Base-by-base conservation (phyloP, 2,329 filamentous ascomycete genomes). In the Sporothrix brunneoviolacea region DNA sequence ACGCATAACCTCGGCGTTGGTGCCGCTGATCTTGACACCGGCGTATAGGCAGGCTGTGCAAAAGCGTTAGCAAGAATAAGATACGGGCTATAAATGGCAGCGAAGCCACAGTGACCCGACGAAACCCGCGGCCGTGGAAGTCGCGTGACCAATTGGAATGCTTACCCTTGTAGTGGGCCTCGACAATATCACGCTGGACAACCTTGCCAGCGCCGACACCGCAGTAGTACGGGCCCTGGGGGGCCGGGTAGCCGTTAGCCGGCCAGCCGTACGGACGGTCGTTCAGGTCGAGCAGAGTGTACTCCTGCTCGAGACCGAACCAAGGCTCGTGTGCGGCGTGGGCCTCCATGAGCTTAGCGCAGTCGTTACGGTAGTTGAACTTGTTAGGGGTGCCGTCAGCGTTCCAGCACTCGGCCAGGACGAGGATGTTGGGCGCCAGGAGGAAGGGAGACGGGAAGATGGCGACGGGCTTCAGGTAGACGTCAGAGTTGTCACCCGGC, bases 261-360 rank as follows among this genome's bases (percentile, higher is more conserved):
- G 86, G 86, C 88, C 89, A 94, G 74, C 93, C 93, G 65, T 90
- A 96, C 50, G 93, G 93, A 73, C 89, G 86, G 70, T 90, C 87
- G 61, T 84, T 81, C 60, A 83, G 73, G 65, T 91, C 91, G 61
- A 97, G 85, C 40, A 94, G 84, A 54, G 89, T 97, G 80, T 97
- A 97, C 73, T 96, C 91, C 70, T 95, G 91, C 70, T 95, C 91
- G 16, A 98, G 83, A 72, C 93, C 93, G 72, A 97, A 98, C 93
- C 91, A 97, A 65, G 93, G 91, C 68, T 86, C 78, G 63, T 91
- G 84, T 52, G 82, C 76, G 68, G 83, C 83, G 70, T 96, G 83
- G 57, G 83, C 79, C 70, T 93, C 83, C 88, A 97, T 95, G 63
- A 96, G 77, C 70, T 93, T 86, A 66, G 82, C 82, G 64, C 84